A percentile compares a stretch with the other conserved stretches of the same genome.
Evolutionary conservation across 371 early-diverging fungal species (phyloP).

Genomic region (Mucor saturninus): DNA sequence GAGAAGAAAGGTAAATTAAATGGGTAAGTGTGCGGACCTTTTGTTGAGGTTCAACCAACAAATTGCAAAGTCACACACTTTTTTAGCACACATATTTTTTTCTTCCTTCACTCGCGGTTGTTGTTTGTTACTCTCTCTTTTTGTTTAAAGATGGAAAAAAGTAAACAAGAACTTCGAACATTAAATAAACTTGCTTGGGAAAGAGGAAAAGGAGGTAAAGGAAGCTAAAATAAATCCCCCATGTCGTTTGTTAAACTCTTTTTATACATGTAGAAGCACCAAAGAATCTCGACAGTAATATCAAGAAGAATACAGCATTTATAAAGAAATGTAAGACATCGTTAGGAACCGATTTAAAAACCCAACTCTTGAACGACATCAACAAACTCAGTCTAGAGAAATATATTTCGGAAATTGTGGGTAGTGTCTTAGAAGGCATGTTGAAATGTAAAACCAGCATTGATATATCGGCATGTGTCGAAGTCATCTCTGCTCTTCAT

Average conservation of each 20-base stretch:
- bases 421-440: constrained; percentile 81
- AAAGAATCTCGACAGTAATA: constrained; percentile 88
- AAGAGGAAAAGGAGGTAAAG: constrained; percentile 41
- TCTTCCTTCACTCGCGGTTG: not conserved
- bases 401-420: constrained; percentile 91
- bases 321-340: constrained; percentile 90
- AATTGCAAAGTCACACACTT: too few species aligned
- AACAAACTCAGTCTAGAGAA: constrained; percentile 91
- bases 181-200: constrained; percentile 44
- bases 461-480: constrained; percentile 85
- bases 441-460: constrained; percentile 68
- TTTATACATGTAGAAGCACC: constrained; percentile 11
- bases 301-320: constrained; percentile 96
- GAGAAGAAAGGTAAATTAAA: constrained; percentile 6
- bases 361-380: constrained; percentile 83
- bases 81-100: not conserved
- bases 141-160: constrained; percentile 23
- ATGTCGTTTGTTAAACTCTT: not conserved
- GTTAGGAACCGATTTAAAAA: constrained; percentile 74
- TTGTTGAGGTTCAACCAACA: too few species aligned
- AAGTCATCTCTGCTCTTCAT: constrained; percentile 89
- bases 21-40: not conserved
- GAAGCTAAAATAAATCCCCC: not conserved
- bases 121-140: too few species aligned
- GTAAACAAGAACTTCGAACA: constrained; percentile 29